Conservation (phyloP, 345 rosid genomes). For the Pelargonium nanum region DNA sequence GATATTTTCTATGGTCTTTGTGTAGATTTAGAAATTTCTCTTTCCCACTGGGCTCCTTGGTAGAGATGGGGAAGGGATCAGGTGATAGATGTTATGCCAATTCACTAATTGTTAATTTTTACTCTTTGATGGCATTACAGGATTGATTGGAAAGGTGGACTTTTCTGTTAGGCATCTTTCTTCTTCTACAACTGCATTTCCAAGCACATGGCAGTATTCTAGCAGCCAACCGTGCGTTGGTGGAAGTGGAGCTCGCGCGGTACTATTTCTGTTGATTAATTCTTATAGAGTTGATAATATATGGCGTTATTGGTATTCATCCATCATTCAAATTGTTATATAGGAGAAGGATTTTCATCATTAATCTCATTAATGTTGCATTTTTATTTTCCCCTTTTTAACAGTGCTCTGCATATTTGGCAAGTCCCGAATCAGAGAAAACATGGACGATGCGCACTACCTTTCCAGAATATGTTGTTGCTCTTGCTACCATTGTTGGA, state of each 20-base stretch:
- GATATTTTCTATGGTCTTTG: no score
- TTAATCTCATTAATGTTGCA: slow-evolving; percentile 7
- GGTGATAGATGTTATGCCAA: background rate
- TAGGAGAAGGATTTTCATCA: background rate
- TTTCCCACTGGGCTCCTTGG: background rate
- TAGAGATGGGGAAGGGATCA: no score
- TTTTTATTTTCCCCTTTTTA: slow-evolving; percentile 3
- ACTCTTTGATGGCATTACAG: slow-evolving; percentile 28
- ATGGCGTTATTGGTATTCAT: background rate
- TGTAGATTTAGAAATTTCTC: background rate
- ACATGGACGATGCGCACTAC: slow-evolving; percentile 94
- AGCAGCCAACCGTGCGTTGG: slow-evolving; percentile 58
- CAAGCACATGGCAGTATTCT: slow-evolving; percentile 54
- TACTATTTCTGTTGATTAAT: slow-evolving; percentile 15
- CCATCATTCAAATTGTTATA: background rate
- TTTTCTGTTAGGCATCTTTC: slow-evolving; percentile 92
- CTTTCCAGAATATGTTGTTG: slow-evolving; percentile 96
- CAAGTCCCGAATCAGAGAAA: slow-evolving; percentile 68
- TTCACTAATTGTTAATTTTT: slow-evolving; percentile 7
- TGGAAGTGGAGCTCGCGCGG: slow-evolving; percentile 45
- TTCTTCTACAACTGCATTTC: slow-evolving; percentile 63
- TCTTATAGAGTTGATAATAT: background rate
- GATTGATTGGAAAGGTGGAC: slow-evolving; percentile 90
- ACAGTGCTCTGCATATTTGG: slow-evolving; percentile 79
- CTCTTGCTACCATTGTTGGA: slow-evolving; percentile 92